Evolutionary conservation across 179 eudicot genomes (phyloP).

Genomic region (Sideroxylon spinosum): DNA sequence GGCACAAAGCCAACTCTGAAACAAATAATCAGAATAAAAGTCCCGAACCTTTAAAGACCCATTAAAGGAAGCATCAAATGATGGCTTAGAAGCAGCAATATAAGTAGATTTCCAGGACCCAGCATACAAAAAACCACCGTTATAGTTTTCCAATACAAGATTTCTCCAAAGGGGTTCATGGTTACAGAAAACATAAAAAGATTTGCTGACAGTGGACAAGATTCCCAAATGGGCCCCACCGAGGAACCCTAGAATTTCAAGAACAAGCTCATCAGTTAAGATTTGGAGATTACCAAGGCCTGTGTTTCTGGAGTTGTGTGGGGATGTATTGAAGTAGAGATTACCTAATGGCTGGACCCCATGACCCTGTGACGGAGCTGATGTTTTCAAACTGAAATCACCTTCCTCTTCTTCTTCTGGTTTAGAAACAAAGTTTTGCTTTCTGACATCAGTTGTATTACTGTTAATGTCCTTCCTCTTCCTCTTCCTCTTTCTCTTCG

Average conservation of each 20-base stretch:
- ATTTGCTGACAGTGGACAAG: constrained; percentile 71
- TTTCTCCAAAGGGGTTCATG: constrained; percentile 94
- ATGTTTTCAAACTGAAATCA: constrained; percentile 53
- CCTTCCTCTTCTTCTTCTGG: constrained; percentile 37
- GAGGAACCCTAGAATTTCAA: constrained; percentile 75
- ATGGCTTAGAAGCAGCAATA: constrained; percentile 38
- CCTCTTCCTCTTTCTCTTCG: constrained; percentile 15
- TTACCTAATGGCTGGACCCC: constrained; percentile 90
- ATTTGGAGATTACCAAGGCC: constrained; percentile 70
- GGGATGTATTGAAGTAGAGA: constrained; percentile 49
- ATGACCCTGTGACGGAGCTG: constrained; percentile 44
- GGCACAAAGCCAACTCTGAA: constrained; percentile 98
- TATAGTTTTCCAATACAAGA: constrained; percentile 64
- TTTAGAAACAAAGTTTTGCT: constrained; percentile 10
- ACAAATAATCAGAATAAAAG: constrained; percentile 89
- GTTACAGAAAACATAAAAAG: constrained; percentile 68
- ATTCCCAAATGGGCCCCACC: constrained; percentile 61
- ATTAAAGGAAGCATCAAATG: constrained; percentile 23
- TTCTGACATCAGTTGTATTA: constrained; percentile 17
- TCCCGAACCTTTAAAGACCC: constrained; percentile 52
- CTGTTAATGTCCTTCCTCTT: constrained; percentile 23
- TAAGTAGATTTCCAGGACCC: constrained; percentile 78
- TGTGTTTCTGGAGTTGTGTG: constrained; percentile 64
- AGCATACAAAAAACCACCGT: constrained; percentile 54
- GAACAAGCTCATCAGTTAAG: constrained; percentile 82